Base-by-base conservation (phyloP, 495 filamentous ascomycete genomes). In the Gamarada debralockiae region DNA sequence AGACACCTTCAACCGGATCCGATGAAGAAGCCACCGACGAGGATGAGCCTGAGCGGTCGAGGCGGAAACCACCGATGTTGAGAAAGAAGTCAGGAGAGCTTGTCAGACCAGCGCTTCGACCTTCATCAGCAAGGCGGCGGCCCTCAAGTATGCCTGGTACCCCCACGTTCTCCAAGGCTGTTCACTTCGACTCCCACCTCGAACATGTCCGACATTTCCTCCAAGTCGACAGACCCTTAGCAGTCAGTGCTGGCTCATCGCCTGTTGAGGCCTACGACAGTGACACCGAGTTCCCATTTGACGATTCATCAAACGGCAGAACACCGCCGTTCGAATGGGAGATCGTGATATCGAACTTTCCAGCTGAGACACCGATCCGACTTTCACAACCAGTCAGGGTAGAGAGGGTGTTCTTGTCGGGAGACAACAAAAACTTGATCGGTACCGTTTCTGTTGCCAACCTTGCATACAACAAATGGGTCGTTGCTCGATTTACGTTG, bases 51-150 rank as follows among this genome's bases (percentile, higher is more conserved):
- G 41, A 45, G 21, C 21, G 50, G 20, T 48, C 73, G 56, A 56
- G 70, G 57, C 66, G 68, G 36, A 92, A 89, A 69, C 90, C 90
- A 18, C 82, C 82, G 18, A 90, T 97, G 84, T 83, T 98, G 47
- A 83, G 93, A 50, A 98, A 98, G 76, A 98, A 98, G 77, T 97
- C 93, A 34, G 93, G 93, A 21, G 93, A 98, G 68, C 78, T 97
- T 45, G 93, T 98, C 46, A 84, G 92, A 57, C 95, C 93, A 4
- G 95, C 93, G 1, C 76, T 98, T 36, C 85, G 92, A 44, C 83
- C 85, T 22, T 69, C 88, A 4, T 86, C 84, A 2, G 57, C 61
- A 21, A 78, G 82, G 43, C 79, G 90, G 53, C 84, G 95, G 37
- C 92, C 91, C 1, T 95, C 87, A 0, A 97, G 92, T 68, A 95